A percentile compares a stretch with the other conserved stretches of the same genome.
Conservation (phyloP, 768 basidiomycete genomes). For the Chiua virens region DNA sequence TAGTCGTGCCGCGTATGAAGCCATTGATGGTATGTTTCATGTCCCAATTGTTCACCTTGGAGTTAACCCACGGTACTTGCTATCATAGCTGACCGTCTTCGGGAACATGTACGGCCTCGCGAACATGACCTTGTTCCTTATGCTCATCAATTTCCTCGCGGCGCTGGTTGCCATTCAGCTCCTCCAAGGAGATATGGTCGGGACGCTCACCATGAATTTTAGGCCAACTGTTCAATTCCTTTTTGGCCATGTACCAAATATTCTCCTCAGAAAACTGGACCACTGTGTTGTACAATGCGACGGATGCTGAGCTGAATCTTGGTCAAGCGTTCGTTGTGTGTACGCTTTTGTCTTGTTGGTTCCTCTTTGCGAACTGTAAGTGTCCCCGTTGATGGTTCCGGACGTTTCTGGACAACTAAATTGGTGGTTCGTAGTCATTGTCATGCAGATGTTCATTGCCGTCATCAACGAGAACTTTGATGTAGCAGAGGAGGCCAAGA, state of each 20-base stretch:
- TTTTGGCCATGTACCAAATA: conserved; percentile 84
- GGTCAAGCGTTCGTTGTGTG: conserved; percentile 71
- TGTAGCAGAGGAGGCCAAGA: conserved; percentile 89
- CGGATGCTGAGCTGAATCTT: conserved; percentile 57
- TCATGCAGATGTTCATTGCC: conserved; percentile 95
- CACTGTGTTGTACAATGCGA: conserved; percentile 63
- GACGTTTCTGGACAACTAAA: neutral
- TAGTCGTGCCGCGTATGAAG: conserved; percentile 88
- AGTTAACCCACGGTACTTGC: neutral
- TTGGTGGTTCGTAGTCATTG: conserved; percentile 59
- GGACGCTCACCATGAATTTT: conserved; percentile 63
- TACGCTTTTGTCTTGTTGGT: conserved; percentile 78
- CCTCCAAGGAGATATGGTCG: conserved; percentile 48
- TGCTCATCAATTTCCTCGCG: conserved; percentile 83
- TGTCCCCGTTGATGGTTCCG: neutral
- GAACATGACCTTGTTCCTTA: conserved; percentile 90
- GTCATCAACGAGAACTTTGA: conserved; percentile 96
- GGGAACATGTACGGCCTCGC: conserved; percentile 88
- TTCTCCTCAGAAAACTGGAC: conserved; percentile 97
- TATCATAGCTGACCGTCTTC: conserved; percentile 73
- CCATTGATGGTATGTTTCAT: conserved; percentile 64
- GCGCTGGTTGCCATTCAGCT: conserved; percentile 65
- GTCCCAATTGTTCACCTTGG: neutral
- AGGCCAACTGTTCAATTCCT: conserved; percentile 81
- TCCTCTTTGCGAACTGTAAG: conserved; percentile 91